phyloP scores from a whole-genome alignment of 768 basidiomycete species.

The Sarcomyxa edulis region DNA sequence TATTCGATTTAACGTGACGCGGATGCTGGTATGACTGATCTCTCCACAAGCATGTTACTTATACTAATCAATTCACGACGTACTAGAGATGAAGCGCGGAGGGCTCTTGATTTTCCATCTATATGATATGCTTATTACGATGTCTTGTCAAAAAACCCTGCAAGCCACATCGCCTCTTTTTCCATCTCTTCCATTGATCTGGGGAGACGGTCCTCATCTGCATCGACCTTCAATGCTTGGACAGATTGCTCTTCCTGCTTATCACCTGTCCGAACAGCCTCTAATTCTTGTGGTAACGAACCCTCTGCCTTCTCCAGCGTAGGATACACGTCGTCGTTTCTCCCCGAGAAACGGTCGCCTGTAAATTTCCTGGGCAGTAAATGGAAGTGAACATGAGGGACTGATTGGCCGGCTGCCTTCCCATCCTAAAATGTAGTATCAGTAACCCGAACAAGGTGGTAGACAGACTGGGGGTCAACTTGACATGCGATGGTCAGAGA shows the following conservation, averaged over 20 bases:
- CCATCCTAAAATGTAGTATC: slow-evolving; percentile 59
- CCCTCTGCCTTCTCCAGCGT: slow-evolving; percentile 65
- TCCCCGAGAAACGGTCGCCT: slow-evolving; percentile 59
- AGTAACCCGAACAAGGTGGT: background rate
- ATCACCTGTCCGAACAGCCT: background rate
- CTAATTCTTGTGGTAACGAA: slow-evolving; percentile 37
- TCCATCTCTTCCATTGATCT: slow-evolving; percentile 74
- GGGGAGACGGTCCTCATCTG: slow-evolving; percentile 61
- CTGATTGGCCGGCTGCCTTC: slow-evolving; percentile 67
- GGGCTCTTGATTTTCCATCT: too few relatives aligned
- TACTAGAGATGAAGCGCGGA: too few relatives aligned
- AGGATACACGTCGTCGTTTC: slow-evolving; percentile 76
- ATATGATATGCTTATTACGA: too few relatives aligned
- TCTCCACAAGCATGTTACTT: too few relatives aligned
- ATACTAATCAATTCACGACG: too few relatives aligned
- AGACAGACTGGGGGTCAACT: slow-evolving; percentile 34
- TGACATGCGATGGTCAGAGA: slow-evolving; percentile 87
- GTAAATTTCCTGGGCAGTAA: slow-evolving; percentile 74
- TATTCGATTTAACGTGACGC: too few relatives aligned
- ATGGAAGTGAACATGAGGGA: slow-evolving; percentile 98
- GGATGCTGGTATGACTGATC: too few relatives aligned
- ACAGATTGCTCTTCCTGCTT: slow-evolving; percentile 12
- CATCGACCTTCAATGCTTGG: slow-evolving; percentile 52
- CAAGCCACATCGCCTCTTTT: slow-evolving; percentile 69
- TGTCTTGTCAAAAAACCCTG: slow-evolving; percentile 40